Base-by-base conservation (phyloP, 805 yeast genomes). In the Candida caryicola region DNA sequence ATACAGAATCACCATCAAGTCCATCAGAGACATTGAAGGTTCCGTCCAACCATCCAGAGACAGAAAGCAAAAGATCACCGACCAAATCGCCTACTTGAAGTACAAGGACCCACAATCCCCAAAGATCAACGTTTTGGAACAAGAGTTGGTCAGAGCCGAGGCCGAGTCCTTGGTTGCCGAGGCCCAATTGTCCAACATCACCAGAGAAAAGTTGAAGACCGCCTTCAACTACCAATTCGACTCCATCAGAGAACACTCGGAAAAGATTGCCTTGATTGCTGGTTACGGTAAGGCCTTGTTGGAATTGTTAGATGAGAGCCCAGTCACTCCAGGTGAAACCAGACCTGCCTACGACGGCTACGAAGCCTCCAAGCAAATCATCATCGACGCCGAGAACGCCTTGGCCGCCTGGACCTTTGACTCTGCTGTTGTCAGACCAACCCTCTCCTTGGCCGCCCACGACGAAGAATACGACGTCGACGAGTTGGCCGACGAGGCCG, bases 91-190 rank as follows among this genome's bases (percentile, higher is more conserved):
- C 47, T 88, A 87, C 71, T 80, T 91, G 71, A 93, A 93, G 75
- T 93, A 93, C 78, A 91, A 91, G 78, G 98, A 91, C 69, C 98
- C 99, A 48, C 88, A 85, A 71, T 88, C 96, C 39, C 95, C 96
- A 65, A 91, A 91, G 77, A 85, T 91, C 51, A 82, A 86, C 50
- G 91, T 90, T 39, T 80, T 91, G 66, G 99, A 91, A 77, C 98
- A 93, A 74, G 98, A 93, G 73, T 79, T 93, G 64, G 98, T 93
- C 52, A 83, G 99, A 71, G 97, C 98, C 36, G 99, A 91, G 76
- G 98, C 98, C 51, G 98, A 93, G 74, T 88, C 96, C 36, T 81
- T 91, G 55, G 99, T 91, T 57, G 99, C 99, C 44, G 99, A 91
- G 76, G 98, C 98, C 43, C 99, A 91, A 76, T 81, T 91, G 63